phyloP scores from a whole-genome alignment of 177 flowering plant species.

The Telopea speciosissima region DNA sequence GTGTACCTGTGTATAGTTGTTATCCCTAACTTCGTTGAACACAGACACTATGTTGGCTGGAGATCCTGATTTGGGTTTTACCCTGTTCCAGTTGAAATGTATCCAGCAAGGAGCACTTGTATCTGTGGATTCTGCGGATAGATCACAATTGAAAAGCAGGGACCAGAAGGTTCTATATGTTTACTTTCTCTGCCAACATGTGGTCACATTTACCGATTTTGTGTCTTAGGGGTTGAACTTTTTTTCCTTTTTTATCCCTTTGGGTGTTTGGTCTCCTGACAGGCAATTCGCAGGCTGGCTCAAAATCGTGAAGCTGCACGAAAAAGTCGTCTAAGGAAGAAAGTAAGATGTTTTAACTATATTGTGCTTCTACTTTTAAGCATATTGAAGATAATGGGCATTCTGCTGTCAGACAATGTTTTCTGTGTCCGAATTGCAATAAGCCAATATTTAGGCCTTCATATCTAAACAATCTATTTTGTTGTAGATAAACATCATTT shows the following conservation, averaged over 20 bases:
- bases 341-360: conserved; percentile 27
- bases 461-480: too few relatives aligned
- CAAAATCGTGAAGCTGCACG: conserved; percentile 93
- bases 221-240: neutral
- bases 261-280: conserved; percentile 4
- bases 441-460: neutral
- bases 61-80: neutral
- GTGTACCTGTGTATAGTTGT: neutral
- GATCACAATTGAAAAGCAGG: conserved; percentile 36
- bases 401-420: neutral
- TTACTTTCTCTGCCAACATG: neutral
- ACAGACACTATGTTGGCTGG: neutral
- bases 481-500: neutral
- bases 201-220: neutral
- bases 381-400: neutral
- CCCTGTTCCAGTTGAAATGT: conserved; percentile 27
- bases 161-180: conserved; percentile 54
- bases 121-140: conserved; percentile 44
- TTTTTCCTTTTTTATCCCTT: neutral
- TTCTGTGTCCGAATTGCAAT: neutral
- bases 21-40: neutral
- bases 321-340: conserved; percentile 80
- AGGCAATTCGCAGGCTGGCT: conserved; percentile 73
- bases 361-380: too few relatives aligned
- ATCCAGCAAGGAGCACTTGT: conserved; percentile 34